Percentiles rank a stretch among this genome's conserved stretches.
Conservation (phyloP, 345 rosid genomes). For the Cochlearia excelsa region DNA sequence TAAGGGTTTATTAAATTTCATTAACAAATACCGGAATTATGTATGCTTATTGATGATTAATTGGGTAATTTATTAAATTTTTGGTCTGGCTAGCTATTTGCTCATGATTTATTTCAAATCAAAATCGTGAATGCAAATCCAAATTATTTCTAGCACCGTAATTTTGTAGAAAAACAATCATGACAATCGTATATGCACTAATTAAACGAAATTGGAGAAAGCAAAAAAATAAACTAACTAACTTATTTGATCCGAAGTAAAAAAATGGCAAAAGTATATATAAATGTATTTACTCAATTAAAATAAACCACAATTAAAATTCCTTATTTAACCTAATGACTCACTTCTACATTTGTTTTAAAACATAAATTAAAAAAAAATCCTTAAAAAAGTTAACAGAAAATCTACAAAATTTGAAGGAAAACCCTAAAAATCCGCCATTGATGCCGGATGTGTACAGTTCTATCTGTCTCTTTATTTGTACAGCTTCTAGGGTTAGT, state of each 20-base stretch:
- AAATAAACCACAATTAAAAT: not conserved
- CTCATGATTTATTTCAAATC: too few species aligned
- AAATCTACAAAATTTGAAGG: constrained; percentile 9
- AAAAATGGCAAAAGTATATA: not conserved
- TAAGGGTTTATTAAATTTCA: not conserved
- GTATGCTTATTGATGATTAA: not conserved
- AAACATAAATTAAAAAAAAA: not conserved
- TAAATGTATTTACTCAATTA: too few species aligned
- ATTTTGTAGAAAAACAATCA: too few species aligned
- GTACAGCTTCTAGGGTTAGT: constrained; percentile 32
- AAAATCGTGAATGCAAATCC: too few species aligned
- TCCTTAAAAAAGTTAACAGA: not conserved
- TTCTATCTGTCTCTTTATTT: constrained; percentile 18
- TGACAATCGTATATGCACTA: too few species aligned
- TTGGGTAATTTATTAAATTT: too few species aligned
- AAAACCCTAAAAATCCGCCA: constrained; percentile 35
- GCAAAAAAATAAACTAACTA: too few species aligned
- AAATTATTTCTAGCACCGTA: too few species aligned
- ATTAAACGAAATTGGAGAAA: too few species aligned
- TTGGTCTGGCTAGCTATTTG: too few species aligned
- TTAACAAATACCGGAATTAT: not conserved
- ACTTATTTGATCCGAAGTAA: too few species aligned
- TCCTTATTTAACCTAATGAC: constrained; percentile 2
- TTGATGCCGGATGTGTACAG: constrained; percentile 21
- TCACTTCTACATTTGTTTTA: constrained; percentile 9